Evolutionary conservation across 2,329 filamentous ascomycete genomes (phyloP).

Genomic region (Diaporthe vexans): DNA sequence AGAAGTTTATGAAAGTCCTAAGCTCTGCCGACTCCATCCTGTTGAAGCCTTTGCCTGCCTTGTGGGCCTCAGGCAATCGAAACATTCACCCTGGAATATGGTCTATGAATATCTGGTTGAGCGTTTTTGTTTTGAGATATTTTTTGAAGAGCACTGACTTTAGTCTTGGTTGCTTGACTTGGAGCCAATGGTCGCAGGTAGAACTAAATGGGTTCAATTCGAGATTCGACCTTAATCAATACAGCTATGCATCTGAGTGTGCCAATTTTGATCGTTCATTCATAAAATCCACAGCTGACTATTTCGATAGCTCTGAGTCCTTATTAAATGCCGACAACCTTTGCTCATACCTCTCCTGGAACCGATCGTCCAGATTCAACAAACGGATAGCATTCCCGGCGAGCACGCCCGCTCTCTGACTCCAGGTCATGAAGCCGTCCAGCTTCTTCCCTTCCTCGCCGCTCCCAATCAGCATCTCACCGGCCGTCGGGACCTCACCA

Average conservation of each 20-base stretch:
- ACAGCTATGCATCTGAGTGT: neutral
- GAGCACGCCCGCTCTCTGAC: constrained; percentile 50
- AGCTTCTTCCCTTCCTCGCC: constrained; percentile 43
- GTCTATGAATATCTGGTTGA: neutral
- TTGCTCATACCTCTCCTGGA: constrained; percentile 46
- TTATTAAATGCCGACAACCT: constrained; percentile 45
- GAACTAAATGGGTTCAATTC: no score
- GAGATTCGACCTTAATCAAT: no score
- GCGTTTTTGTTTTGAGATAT: neutral
- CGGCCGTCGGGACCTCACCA: constrained; percentile 52
- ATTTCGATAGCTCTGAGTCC: constrained; percentile 19
- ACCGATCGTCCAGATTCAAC: constrained; percentile 47
- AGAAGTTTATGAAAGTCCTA: neutral
- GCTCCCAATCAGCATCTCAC: constrained; percentile 50
- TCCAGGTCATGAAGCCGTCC: constrained; percentile 49
- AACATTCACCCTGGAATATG: no score
- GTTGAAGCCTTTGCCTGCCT: neutral
- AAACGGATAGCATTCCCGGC: constrained; percentile 52
- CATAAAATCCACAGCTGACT: neutral
- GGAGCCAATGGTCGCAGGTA: no score
- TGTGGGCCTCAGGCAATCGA: no score
- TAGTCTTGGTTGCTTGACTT: neutral
- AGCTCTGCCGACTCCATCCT: neutral
- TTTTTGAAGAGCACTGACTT: neutral
- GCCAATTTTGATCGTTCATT: neutral